These are phyloP conservation scores for Rubus parviflorus DNA, from an alignment of 306 rosid genomes.

Conservation along the genomic window DNA sequence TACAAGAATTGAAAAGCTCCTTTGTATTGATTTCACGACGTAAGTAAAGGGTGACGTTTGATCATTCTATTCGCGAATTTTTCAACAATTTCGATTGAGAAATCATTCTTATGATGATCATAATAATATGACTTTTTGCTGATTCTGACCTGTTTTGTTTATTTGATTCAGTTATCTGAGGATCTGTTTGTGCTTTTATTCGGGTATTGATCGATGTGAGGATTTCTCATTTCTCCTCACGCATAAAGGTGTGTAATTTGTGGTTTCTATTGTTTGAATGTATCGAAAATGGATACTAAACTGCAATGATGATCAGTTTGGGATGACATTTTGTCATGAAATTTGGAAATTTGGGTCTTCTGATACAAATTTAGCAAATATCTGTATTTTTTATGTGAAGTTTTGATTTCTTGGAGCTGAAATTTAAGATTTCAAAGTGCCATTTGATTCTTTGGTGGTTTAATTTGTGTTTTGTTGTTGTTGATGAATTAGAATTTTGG, in stretches of 20 bases:
- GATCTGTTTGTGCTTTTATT: constrained; percentile 1
- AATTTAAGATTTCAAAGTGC: not conserved
- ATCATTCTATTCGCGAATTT: not conserved
- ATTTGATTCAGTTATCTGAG: constrained; percentile 5
- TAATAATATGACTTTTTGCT: too few relatives aligned
- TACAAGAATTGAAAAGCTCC: not conserved
- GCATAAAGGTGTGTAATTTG: not conserved
- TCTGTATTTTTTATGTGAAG: not conserved
- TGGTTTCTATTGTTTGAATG: not conserved
- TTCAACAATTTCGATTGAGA: not conserved
- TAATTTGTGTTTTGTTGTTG: constrained; percentile 1
- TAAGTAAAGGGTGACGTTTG: not conserved
- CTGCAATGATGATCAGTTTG: not conserved
- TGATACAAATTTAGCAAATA: not conserved
- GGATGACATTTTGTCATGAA: not conserved
- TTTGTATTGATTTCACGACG: constrained; percentile 4
- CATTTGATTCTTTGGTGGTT: not conserved
- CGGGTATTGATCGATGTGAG: constrained; percentile 18
- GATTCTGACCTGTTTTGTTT: not conserved
- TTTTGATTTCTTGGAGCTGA: constrained; percentile 23
- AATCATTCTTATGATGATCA: too few relatives aligned
- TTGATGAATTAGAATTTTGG: constrained; percentile 38
- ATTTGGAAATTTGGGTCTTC: not conserved
- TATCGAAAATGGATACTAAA: not conserved
- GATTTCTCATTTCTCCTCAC: constrained; percentile 8